These are phyloP conservation scores for Backusella sp. DNA, from an alignment of 192 early-diverging fungal genomes.

Conservation along the genomic window DNA sequence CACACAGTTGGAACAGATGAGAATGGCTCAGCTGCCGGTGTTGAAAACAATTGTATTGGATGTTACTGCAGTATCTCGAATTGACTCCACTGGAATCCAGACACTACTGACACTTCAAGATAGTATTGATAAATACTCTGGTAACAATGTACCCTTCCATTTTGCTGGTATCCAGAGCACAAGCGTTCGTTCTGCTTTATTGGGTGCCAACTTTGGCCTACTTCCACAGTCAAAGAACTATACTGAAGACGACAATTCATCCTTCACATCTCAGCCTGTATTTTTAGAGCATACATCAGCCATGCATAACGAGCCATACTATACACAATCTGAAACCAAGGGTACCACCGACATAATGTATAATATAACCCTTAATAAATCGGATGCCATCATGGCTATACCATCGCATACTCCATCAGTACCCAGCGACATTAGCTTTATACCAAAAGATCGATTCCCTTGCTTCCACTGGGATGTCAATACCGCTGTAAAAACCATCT, in stretches of 20 bases:
- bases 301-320: background rate
- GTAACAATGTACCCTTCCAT: conserved; percentile 25
- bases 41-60: conserved; percentile 81
- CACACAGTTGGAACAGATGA: conserved; percentile 33
- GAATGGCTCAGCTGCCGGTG: conserved; percentile 33
- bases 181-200: conserved; percentile 11
- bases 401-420: background rate
- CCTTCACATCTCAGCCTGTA: background rate
- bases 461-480: conserved; percentile 39
- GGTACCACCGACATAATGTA: background rate
- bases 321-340: background rate
- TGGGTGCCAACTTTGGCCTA: conserved; percentile 18
- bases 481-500: conserved; percentile 18
- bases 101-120: conserved; percentile 56
- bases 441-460: conserved; percentile 25
- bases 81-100: conserved; percentile 84
- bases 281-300: background rate
- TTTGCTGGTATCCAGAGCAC: conserved; percentile 19
- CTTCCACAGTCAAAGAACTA: background rate
- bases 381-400: background rate
- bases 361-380: background rate
- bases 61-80: conserved; percentile 68
- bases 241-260: background rate
- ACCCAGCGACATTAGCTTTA: background rate
- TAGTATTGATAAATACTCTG: conserved; percentile 21